Percentiles rank a stretch among this genome's conserved stretches.
Evolutionary conservation across 225 moss, liverwort and hornwort species (phyloP).

Genomic region (Lunularia cruciata): DNA sequence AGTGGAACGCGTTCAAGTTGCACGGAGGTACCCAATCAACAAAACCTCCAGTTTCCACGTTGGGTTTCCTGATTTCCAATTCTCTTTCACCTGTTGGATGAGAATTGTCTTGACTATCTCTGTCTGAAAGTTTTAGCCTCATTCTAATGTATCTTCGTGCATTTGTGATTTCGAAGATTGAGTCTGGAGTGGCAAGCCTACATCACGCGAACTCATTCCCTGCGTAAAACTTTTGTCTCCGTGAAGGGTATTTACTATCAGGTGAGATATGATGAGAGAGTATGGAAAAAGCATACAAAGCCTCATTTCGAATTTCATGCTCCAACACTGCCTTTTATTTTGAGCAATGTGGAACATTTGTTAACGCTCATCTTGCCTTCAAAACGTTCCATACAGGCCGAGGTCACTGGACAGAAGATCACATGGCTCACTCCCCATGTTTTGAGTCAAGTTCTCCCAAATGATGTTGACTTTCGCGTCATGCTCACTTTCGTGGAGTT

Average conservation of each 20-base stretch:
- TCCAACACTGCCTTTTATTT: no score
- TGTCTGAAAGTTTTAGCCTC: no score
- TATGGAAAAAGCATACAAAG: no score
- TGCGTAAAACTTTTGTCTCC: conserved; percentile 79
- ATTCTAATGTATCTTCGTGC: neutral
- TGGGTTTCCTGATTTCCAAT: no score
- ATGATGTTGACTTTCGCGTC: conserved; percentile 92
- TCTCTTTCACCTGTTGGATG: no score
- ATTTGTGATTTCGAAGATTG: conserved; percentile 27
- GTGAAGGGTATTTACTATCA: conserved; percentile 99
- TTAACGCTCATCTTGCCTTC: no score
- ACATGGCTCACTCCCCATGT: conserved; percentile 92
- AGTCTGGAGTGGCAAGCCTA: conserved; percentile 85
- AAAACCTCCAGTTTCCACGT: no score
- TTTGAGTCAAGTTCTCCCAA: conserved; percentile 78
- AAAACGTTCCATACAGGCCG: conserved; percentile 44
- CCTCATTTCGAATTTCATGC: no score
- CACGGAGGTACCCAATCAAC: conserved; percentile 61
- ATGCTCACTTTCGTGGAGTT: conserved; percentile 95
- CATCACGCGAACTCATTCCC: conserved; percentile 62
- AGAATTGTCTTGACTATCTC: no score
- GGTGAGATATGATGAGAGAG: conserved; percentile 22
- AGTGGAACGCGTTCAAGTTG: conserved; percentile 57
- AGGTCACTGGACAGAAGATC: conserved; percentile 73
- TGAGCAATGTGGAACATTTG: no score